phyloP scores from a whole-genome alignment of 2,329 filamentous ascomycete genomes.

The Fusarium sp. region DNA sequence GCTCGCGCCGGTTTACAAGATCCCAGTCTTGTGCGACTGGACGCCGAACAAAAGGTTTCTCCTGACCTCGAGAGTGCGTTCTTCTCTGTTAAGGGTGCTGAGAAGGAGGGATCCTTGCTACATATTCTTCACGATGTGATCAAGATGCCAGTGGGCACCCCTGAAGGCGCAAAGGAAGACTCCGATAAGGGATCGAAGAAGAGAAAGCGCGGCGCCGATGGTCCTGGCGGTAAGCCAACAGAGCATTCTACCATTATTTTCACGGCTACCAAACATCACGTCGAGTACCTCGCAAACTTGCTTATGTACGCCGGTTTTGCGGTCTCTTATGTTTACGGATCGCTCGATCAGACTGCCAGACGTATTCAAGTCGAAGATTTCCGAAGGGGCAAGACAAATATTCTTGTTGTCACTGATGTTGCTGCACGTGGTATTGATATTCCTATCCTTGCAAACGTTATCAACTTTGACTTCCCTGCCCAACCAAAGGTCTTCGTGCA shows the following conservation, averaged over 20 bases:
- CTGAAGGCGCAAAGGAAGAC: slow-evolving; percentile 62
- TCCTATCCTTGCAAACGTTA: slow-evolving; percentile 92
- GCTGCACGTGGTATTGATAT: slow-evolving; percentile 98
- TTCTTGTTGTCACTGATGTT: slow-evolving; percentile 95
- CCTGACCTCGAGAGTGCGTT: slow-evolving; percentile 96
- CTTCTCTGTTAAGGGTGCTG: slow-evolving; percentile 90
- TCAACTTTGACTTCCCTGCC: slow-evolving; percentile 98
- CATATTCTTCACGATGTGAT: slow-evolving; percentile 93
- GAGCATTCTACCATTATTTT: slow-evolving; percentile 96
- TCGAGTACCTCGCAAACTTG: slow-evolving; percentile 90
- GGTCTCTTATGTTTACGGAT: slow-evolving; percentile 94
- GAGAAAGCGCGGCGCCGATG: slow-evolving; percentile 72
- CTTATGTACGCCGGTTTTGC: slow-evolving; percentile 85
- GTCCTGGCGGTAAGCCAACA: slow-evolving; percentile 75
- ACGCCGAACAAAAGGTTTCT: slow-evolving; percentile 95
- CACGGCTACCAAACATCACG: slow-evolving; percentile 94
- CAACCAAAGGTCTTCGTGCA: slow-evolving; percentile 98
- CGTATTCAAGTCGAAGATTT: slow-evolving; percentile 94
- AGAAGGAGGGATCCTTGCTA: slow-evolving; percentile 93
- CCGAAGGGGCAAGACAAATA: slow-evolving; percentile 83
- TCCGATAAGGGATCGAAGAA: slow-evolving; percentile 70
- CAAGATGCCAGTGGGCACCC: slow-evolving; percentile 82
- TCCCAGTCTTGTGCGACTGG: slow-evolving; percentile 87
- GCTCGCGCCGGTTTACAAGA: slow-evolving; percentile 93
- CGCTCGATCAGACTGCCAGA: slow-evolving; percentile 92